Evolutionary conservation across 495 filamentous ascomycete genomes (phyloP).

Genomic region (Neurospora sp.): DNA sequence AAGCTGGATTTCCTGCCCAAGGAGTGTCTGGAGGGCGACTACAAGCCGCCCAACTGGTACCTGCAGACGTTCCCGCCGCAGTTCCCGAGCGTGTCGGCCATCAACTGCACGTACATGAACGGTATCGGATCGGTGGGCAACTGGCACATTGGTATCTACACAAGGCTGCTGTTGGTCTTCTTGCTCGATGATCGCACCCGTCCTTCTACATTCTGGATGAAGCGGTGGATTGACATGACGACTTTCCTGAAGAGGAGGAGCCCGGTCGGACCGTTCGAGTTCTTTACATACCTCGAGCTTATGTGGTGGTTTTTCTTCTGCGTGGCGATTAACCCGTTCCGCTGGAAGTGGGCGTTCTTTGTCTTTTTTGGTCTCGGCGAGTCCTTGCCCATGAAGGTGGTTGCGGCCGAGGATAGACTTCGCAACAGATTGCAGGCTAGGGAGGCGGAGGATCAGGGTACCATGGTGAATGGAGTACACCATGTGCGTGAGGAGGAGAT

Average conservation of each 20-base stretch:
- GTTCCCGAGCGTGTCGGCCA: conserved; percentile 57
- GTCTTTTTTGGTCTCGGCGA: conserved; percentile 68
- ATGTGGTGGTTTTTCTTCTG: conserved; percentile 79
- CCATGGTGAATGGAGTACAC: not conserved
- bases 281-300: conserved; percentile 80
- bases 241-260: conserved; percentile 56
- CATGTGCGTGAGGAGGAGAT: not conserved
- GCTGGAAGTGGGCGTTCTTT: conserved; percentile 72
- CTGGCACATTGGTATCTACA: conserved; percentile 86
- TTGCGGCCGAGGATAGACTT: conserved; percentile 51
- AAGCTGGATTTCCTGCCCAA: conserved; percentile 60
- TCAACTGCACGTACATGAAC: conserved; percentile 75
- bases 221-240: conserved; percentile 80
- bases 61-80: conserved; percentile 67
- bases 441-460: not conserved
- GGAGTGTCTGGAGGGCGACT: conserved; percentile 58
- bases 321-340: conserved; percentile 69
- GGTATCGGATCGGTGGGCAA: conserved; percentile 76
- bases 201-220: conserved; percentile 64
- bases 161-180: conserved; percentile 76
- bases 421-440: conserved; percentile 32
- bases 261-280: conserved; percentile 67
- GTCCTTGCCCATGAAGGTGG: conserved; percentile 53
- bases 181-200: conserved; percentile 65
- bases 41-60: conserved; percentile 78